Evolutionary conservation across 768 basidiomycete species (phyloP).

Genomic region (Boletus eberwhitei): DNA sequence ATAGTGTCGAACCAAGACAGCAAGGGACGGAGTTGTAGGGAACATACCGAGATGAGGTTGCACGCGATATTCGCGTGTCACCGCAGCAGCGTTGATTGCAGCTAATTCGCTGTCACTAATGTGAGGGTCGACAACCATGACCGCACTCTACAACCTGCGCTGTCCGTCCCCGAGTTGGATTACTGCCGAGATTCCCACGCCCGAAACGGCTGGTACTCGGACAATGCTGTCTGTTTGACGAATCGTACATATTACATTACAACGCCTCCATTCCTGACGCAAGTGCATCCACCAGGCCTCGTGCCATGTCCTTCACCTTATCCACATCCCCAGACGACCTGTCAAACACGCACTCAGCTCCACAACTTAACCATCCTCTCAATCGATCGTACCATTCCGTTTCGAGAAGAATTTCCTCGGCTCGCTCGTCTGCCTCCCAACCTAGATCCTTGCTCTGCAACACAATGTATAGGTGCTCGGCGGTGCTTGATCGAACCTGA

Average conservation of each 20-base stretch:
- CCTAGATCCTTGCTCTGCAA: constrained; percentile 69
- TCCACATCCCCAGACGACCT: constrained; percentile 49
- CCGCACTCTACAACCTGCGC: constrained; percentile 12
- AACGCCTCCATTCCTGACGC: constrained; percentile 26
- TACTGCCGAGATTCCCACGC: constrained; percentile 24
- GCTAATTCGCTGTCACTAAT: constrained; percentile 72
- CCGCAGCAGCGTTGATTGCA: constrained; percentile 83
- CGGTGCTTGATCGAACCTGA: constrained; percentile 76
- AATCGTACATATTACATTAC: constrained; percentile 11
- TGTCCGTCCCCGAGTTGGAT: constrained; percentile 7
- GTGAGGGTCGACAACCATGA: constrained; percentile 50
- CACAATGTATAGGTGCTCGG: constrained; percentile 78
- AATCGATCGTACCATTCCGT: constrained; percentile 67
- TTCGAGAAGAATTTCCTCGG: constrained; percentile 70
- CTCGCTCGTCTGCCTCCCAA: constrained; percentile 54
- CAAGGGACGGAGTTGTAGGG: constrained; percentile 2
- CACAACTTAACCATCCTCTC: constrained; percentile 11
- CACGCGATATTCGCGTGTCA: constrained; percentile 83
- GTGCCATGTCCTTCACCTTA: constrained; percentile 39
- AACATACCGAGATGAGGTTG: constrained; percentile 80
- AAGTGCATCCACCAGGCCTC: constrained; percentile 40
- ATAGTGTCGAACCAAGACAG: constrained; percentile 6
- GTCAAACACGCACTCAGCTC: constrained; percentile 28
- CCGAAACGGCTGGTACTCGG: background rate
- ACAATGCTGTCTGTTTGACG: background rate